Evolutionary conservation across 148 eudicot species (phyloP), one percentile per base, ranked within the genome.

Genomic region (Chenopodium suecicum): DNA sequence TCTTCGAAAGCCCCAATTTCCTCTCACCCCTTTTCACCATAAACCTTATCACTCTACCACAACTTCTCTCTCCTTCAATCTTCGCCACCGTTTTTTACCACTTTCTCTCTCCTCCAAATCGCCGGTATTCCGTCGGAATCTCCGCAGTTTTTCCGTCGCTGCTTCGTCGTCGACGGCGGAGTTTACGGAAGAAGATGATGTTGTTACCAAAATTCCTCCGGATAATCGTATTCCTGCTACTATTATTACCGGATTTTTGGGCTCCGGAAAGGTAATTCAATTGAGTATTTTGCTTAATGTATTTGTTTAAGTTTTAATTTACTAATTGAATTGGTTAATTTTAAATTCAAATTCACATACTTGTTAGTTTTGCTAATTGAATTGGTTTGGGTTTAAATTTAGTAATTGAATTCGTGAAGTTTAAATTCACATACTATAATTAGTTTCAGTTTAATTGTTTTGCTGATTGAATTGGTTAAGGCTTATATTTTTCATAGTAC

Each of bases 201-300:
- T 88, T 37, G 46, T 63, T 25, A 91, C 97, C 31, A 89, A 86
- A 65, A 86, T 96, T 73, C 99, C 98, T 48, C 92, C 90, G 20
- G 99, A 96, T 86, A 81, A 94, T 87, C 86, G 99, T 23, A 87
- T 96, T 80, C 99, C 99, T 13, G 99, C 99, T 47, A 96, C 99
- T 41, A 92, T 96, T 47, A 96, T 96, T 5, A 96, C 99, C 54
- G 99, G 99, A 0, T 96, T 96, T 80, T 78, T 96, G 78, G 99
- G 99, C 25, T 96, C 99, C 52, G 99, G 99, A 73, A 96, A 96
- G 98, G 99, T 95, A 50, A 50, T 50, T 48, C 2, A 2, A 48
- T 48, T 10, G 3, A 13, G 14, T 56, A 13, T 56, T 11, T 37
- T 65, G 11, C 11, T 65, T 9, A 74, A 16, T 56, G 60, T 12